Evolutionary conservation across 768 basidiomycete genomes (phyloP), one percentile per base, ranked within the genome.

Genomic region (Stropharia rugosoannulata): DNA sequence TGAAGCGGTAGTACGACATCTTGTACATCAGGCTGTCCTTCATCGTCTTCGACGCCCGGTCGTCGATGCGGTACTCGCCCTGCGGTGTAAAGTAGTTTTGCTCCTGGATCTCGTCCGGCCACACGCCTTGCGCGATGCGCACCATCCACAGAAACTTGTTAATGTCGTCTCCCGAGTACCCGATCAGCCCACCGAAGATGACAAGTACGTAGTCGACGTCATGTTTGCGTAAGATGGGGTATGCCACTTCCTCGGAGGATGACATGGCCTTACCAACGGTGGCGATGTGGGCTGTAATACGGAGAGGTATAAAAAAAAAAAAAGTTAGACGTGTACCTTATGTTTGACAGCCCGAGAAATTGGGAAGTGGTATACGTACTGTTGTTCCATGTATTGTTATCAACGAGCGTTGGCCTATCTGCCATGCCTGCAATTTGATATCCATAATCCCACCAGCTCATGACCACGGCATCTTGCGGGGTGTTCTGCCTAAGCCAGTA

Each of bases 91-190:
- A 99, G 76, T 91, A 99, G 68, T 90, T 89, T 37, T 86, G 81
- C 73, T 99, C 97, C 68, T 92, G 93, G 58, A 99, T 91, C 72
- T 98, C 97, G 36, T 98, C 94, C 0, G 97, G 97, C 95, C 95
- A 98, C 29, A 96, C 89, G 47, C 95, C 95, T 65, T 96, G 94
- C 4, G 93, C 85, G 61, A 94, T 93, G 53, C 92, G 85, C 56
- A 98, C 88, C 93, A 98, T 98, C 95, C 95, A 98, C 47, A 99
- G 74, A 83, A 98, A 99, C 74, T 99, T 99, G 84, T 99, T 99
- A 78, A 99, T 90, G 68, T 99, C 97, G 69, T 99, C 97, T 12
- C 96, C 97, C 18, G 94, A 96, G 72, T 98, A 99, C 7, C 95
- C 97, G 52, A 98, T 78, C 39, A 99, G 79, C 43, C 95, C 96